phyloP scores from a whole-genome alignment of 345 rosid species.

The Arabidopsis suecica region DNA sequence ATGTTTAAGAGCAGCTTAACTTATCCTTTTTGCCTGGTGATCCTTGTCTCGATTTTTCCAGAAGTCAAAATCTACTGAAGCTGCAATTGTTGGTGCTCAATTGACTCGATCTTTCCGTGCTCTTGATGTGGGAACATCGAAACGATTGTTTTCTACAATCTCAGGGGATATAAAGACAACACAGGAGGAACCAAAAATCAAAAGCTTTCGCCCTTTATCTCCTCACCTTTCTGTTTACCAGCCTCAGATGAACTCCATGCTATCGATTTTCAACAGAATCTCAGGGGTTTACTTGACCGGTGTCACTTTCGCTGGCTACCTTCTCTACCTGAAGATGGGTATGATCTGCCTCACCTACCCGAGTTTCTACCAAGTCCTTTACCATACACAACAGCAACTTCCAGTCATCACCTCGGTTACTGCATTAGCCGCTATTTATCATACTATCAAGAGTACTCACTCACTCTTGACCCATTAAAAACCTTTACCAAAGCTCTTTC shows the following conservation, averaged over 20 bases:
- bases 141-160: slow-evolving; percentile 41
- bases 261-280: slow-evolving; percentile 50
- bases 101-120: slow-evolving; percentile 28
- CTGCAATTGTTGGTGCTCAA: slow-evolving; percentile 27
- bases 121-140: slow-evolving; percentile 41
- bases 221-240: slow-evolving; percentile 49
- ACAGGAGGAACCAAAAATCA: slow-evolving; percentile 34
- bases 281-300: slow-evolving; percentile 48
- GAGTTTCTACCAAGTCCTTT: slow-evolving; percentile 44
- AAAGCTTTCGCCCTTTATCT: slow-evolving; percentile 45
- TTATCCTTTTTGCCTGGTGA: slow-evolving; percentile 13
- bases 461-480: slow-evolving; percentile 42
- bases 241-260: slow-evolving; percentile 50
- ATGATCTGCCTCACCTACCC: slow-evolving; percentile 49
- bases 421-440: slow-evolving; percentile 42
- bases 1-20: slow-evolving; percentile 9
- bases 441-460: slow-evolving; percentile 44
- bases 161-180: slow-evolving; percentile 39
- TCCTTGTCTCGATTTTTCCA: background rate
- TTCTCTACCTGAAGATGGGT: slow-evolving; percentile 48
- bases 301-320: slow-evolving; percentile 39
- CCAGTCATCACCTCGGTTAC: slow-evolving; percentile 47
- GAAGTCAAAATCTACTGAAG: slow-evolving; percentile 32
- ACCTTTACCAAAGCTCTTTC: slow-evolving; percentile 21
- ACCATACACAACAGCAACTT: slow-evolving; percentile 43